phyloP scores from a whole-genome alignment of 768 basidiomycete species.

The Dioszegia aurantiaca region DNA sequence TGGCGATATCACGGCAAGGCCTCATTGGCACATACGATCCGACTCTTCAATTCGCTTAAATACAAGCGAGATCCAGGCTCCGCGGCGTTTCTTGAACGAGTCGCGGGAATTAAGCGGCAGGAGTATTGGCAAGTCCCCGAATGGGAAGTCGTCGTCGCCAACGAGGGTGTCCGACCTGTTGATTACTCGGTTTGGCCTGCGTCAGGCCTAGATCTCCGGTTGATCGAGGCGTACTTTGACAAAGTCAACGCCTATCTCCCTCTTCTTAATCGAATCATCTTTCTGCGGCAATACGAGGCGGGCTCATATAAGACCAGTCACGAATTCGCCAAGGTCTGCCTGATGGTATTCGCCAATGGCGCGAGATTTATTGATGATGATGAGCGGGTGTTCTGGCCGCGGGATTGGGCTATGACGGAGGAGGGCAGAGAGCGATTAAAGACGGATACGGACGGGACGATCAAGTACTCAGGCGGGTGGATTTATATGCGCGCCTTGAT shows the following conservation, averaged over 20 bases:
- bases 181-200: slow-evolving; percentile 61
- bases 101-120: slow-evolving; percentile 43
- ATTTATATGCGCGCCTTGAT: slow-evolving; percentile 64
- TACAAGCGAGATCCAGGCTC: slow-evolving; percentile 16
- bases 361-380: slow-evolving; percentile 66
- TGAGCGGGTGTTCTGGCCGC: slow-evolving; percentile 56
- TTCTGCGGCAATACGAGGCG: slow-evolving; percentile 58
- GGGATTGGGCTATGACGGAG: slow-evolving; percentile 29
- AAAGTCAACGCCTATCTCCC: slow-evolving; percentile 62
- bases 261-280: slow-evolving; percentile 70
- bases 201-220: slow-evolving; percentile 57
- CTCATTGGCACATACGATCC: slow-evolving; percentile 43
- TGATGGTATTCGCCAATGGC: slow-evolving; percentile 71
- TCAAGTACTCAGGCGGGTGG: slow-evolving; percentile 45
- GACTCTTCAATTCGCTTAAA: slow-evolving; percentile 39
- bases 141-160: slow-evolving; percentile 52
- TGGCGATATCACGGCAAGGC: slow-evolving; percentile 51
- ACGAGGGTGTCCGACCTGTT: slow-evolving; percentile 26
- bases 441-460: slow-evolving; percentile 31
- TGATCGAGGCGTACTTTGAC: slow-evolving; percentile 68
- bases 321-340: slow-evolving; percentile 58
- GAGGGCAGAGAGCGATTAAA: slow-evolving; percentile 37
- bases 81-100: slow-evolving; percentile 24
- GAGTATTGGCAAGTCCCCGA: slow-evolving; percentile 47
- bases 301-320: slow-evolving; percentile 59